Conservation (phyloP, 352 stramenopile species). For the Pythium apleroticum region DNA sequence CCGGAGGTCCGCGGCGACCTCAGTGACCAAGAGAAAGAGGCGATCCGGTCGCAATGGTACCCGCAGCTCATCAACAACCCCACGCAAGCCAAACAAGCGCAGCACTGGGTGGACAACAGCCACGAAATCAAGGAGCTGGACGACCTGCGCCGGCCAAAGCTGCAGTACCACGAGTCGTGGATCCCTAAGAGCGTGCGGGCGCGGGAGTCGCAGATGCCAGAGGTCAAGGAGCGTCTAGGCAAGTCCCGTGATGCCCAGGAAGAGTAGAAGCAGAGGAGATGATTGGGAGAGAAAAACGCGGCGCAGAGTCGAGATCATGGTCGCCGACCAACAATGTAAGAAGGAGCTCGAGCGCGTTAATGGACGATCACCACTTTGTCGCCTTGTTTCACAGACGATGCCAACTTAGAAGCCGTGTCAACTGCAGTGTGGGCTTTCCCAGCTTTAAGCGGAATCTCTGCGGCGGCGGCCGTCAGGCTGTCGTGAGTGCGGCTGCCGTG, state of each 20-base stretch:
- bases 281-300: too few relatives aligned
- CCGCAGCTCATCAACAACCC: constrained; percentile 66
- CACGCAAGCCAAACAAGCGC: constrained; percentile 53
- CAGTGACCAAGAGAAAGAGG: constrained; percentile 40
- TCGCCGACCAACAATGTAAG: too few relatives aligned
- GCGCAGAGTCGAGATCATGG: too few relatives aligned
- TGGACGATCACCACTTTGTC: too few relatives aligned
- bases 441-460: too few relatives aligned
- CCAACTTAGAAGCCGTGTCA: too few relatives aligned
- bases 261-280: not conserved
- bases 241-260: constrained; percentile 19
- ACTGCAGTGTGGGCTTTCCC: too few relatives aligned
- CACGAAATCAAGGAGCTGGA: constrained; percentile 44
- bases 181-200: constrained; percentile 65
- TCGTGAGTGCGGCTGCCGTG: too few relatives aligned
- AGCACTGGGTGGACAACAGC: constrained; percentile 46
- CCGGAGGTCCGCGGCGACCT: constrained; percentile 61
- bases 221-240: constrained; percentile 54
- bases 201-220: constrained; percentile 55
- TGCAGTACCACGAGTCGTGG: constrained; percentile 47
- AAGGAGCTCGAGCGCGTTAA: too few relatives aligned
- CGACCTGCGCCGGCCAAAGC: constrained; percentile 62
- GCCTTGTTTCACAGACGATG: too few relatives aligned
- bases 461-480: too few relatives aligned
- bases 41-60: constrained; percentile 59